phyloP scores from a whole-genome alignment of 176 grass and related monocot genomes.

The Lolium multiflorum region DNA sequence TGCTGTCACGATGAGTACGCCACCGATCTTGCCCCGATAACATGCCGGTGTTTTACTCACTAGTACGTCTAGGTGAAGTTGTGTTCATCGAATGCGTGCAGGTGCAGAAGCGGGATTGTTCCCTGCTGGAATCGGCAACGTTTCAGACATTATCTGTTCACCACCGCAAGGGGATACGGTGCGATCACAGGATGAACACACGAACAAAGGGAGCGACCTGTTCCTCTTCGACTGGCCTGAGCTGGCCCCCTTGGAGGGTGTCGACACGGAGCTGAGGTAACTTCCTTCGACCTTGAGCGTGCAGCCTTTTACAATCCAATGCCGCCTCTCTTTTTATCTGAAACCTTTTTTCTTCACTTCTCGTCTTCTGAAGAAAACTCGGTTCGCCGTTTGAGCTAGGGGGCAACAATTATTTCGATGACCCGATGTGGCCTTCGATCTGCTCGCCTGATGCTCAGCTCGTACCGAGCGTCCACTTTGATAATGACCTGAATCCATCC shows the following conservation, averaged over 20 bases:
- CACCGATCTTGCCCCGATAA: too few species aligned
- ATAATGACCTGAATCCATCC: slow-evolving; percentile 7
- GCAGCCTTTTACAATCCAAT: background rate
- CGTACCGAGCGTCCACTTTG: slow-evolving; percentile 29
- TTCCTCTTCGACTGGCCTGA: slow-evolving; percentile 54
- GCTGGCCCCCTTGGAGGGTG: slow-evolving; percentile 47
- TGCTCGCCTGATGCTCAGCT: slow-evolving; percentile 40
- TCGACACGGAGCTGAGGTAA: slow-evolving; percentile 50
- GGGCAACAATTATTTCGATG: slow-evolving; percentile 46
- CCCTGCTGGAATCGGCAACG: background rate
- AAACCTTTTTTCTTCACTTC: background rate
- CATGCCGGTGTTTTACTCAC: too few species aligned
- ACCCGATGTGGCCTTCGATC: slow-evolving; percentile 46
- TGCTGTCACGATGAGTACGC: slow-evolving; percentile 10
- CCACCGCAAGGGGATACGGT: background rate
- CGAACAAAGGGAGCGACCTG: slow-evolving; percentile 31
- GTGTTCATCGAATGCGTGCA: background rate
- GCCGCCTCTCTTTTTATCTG: background rate
- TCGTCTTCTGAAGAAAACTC: slow-evolving; percentile 47
- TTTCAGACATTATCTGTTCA: background rate
- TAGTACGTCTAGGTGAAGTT: too few species aligned
- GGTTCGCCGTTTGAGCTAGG: slow-evolving; percentile 48
- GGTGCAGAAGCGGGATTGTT: background rate
- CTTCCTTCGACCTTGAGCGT: background rate
- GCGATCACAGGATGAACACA: slow-evolving; percentile 17